These are phyloP conservation scores for Narthecium ossifragum DNA, from an alignment of 106 monocot genomes.

Conservation along the genomic window DNA sequence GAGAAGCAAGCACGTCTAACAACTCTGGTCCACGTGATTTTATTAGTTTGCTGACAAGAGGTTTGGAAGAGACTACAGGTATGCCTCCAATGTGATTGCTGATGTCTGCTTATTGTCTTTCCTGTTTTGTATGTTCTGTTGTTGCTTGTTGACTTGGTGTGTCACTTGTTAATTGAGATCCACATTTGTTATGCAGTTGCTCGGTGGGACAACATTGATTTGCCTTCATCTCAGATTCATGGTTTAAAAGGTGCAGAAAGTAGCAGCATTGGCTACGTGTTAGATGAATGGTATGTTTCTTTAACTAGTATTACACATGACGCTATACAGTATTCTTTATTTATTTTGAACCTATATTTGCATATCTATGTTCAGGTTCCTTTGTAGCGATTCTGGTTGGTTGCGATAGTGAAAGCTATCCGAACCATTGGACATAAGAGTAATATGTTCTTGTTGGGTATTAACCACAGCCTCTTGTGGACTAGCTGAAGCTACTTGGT, in stretches of 20 bases:
- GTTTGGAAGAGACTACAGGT: slow-evolving; percentile 36
- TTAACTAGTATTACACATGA: too few relatives aligned
- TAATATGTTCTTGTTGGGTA: too few relatives aligned
- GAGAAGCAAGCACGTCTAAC: not conserved
- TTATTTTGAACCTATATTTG: too few relatives aligned
- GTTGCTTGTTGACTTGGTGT: not conserved
- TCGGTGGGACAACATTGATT: slow-evolving; percentile 47
- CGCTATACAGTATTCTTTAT: too few relatives aligned
- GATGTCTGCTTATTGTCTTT: not conserved
- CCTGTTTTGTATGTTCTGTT: not conserved
- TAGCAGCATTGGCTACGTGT: slow-evolving; percentile 54
- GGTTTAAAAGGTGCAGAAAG: slow-evolving; percentile 9
- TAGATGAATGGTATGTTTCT: slow-evolving; percentile 75
- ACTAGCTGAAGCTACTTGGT: too few relatives aligned
- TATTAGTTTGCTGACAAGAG: slow-evolving; percentile 28
- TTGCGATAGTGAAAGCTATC: too few relatives aligned
- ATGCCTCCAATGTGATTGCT: not conserved
- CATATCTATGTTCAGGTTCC: too few relatives aligned
- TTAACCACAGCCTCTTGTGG: too few relatives aligned
- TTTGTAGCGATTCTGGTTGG: too few relatives aligned
- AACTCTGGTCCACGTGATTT: slow-evolving; percentile 2
- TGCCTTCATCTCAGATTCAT: slow-evolving; percentile 9
- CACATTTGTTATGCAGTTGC: slow-evolving; percentile 50
- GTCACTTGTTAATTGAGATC: not conserved
- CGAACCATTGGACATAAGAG: too few relatives aligned